Conservation (phyloP, 108 stramenopile genomes). For the Thalassiosira profunda region DNA sequence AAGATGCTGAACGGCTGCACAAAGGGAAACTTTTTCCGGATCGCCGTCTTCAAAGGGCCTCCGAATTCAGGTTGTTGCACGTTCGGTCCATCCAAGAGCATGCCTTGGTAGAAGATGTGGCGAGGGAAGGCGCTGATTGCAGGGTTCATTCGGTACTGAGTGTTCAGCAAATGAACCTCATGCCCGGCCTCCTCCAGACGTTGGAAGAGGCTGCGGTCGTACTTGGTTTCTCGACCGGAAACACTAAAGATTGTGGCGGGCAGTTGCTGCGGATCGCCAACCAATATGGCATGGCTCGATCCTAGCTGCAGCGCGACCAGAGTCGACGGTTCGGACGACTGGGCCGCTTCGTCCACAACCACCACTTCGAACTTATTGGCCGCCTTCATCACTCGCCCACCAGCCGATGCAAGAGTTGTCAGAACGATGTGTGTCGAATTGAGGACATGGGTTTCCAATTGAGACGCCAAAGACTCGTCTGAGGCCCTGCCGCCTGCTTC, state of each 20-base stretch:
- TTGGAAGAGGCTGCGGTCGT: conserved; percentile 96
- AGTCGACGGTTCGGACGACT: conserved; percentile 96
- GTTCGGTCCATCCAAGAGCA: conserved; percentile 84
- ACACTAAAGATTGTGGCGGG: conserved; percentile 97
- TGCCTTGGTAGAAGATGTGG: conserved; percentile 87
- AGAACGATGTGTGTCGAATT: conserved; percentile 95
- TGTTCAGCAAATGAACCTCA: conserved; percentile 93
- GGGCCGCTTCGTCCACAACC: conserved; percentile 99
- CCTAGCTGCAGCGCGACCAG: conserved; percentile 94
- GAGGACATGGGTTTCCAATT: conserved; percentile 86
- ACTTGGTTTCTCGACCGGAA: conserved; percentile 81
- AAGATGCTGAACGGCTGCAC: conserved; percentile 82
- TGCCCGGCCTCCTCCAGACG: conserved; percentile 95
- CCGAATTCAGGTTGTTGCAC: conserved; percentile 75
- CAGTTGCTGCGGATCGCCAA: conserved; percentile 98
- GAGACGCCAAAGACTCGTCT: conserved; percentile 56
- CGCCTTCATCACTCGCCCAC: conserved; percentile 82
- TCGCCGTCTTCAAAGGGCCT: conserved; percentile 57
- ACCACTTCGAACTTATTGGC: conserved; percentile 95
- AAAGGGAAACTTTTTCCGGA: conserved; percentile 47
- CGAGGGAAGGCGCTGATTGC: conserved; percentile 90
- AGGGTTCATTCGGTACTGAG: conserved; percentile 98
- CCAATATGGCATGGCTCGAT: conserved; percentile 87
- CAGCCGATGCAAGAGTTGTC: conserved; percentile 96
- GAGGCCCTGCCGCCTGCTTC: conserved; percentile 21